Conservation (phyloP, 2,329 filamentous ascomycete species). For the Aspergillus sp. region DNA sequence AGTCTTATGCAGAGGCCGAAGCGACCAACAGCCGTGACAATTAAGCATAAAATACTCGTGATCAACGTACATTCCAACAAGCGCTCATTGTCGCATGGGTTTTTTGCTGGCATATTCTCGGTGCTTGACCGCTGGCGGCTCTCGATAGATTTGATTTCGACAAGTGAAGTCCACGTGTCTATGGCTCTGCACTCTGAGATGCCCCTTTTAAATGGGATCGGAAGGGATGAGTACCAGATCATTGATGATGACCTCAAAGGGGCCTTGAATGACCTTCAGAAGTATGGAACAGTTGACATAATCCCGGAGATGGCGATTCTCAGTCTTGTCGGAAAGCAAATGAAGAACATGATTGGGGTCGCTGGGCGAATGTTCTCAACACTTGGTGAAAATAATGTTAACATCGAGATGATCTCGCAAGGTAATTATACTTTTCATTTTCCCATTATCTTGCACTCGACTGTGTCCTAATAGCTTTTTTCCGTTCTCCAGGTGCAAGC, state of each 20-base stretch:
- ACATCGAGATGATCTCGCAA: slow-evolving; percentile 99
- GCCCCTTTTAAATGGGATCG: slow-evolving; percentile 46
- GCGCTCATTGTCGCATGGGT: slow-evolving; percentile 90
- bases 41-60: slow-evolving; percentile 94
- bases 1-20: slow-evolving; percentile 57
- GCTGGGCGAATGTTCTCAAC: slow-evolving; percentile 93
- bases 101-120: slow-evolving; percentile 89
- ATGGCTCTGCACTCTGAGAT: slow-evolving; percentile 87
- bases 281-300: slow-evolving; percentile 86
- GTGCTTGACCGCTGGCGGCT: slow-evolving; percentile 83
- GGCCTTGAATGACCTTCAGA: slow-evolving; percentile 67
- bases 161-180: slow-evolving; percentile 92
- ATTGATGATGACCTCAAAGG: slow-evolving; percentile 59
- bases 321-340: slow-evolving; percentile 86
- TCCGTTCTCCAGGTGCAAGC: slow-evolving; percentile 65
- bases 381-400: slow-evolving; percentile 86
- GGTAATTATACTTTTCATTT: slow-evolving; percentile 52
- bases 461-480: slow-evolving; percentile 10
- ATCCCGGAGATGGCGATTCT: slow-evolving; percentile 92
- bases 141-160: slow-evolving; percentile 94
- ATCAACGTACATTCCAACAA: slow-evolving; percentile 99
- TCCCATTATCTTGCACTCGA: slow-evolving; percentile 4
- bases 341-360: slow-evolving; percentile 97
- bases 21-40: slow-evolving; percentile 84
- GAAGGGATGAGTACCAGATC: slow-evolving; percentile 48